Evolutionary conservation across 2,329 filamentous ascomycete species (phyloP).

Genomic region (Stemphylium vesicarium): DNA sequence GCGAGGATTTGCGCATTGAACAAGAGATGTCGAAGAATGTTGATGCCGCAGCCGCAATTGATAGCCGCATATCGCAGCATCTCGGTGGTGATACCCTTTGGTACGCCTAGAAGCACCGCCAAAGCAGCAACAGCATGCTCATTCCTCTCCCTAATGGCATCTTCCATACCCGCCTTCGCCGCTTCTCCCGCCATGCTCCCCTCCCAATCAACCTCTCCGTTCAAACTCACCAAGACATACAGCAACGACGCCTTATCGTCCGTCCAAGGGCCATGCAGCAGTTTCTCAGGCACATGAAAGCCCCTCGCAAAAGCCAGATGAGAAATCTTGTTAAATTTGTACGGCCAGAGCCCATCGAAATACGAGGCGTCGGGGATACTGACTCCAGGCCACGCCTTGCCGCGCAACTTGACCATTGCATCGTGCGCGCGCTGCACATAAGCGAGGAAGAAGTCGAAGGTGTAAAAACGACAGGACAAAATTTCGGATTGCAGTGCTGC

Average conservation of each 20-base stretch:
- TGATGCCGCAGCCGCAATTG: constrained; percentile 37
- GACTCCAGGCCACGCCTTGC: constrained; percentile 42
- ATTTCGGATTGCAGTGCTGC: constrained; percentile 36
- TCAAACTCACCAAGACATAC: constrained; percentile 44
- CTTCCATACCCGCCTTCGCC: constrained; percentile 39
- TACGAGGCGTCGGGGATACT: constrained; percentile 27
- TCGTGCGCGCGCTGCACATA: constrained; percentile 42
- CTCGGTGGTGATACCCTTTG: constrained; percentile 37
- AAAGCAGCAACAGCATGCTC: constrained; percentile 45
- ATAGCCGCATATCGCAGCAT: constrained; percentile 39
- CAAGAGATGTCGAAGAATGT: constrained; percentile 40
- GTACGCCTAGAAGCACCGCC: constrained; percentile 39
- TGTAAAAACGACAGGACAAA: constrained; percentile 45
- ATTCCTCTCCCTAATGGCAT: constrained; percentile 36
- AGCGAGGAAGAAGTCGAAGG: constrained; percentile 42
- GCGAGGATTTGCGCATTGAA: constrained; percentile 46
- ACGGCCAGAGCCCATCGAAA: constrained; percentile 42
- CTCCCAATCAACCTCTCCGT: constrained; percentile 45
- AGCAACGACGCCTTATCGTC: constrained; percentile 38
- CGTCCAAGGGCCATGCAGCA: constrained; percentile 46
- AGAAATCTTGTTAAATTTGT: constrained; percentile 38
- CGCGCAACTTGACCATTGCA: constrained; percentile 34
- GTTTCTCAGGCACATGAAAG: constrained; percentile 43
- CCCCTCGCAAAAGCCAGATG: constrained; percentile 42
- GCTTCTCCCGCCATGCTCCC: constrained; percentile 43